A percentile compares a stretch with the other conserved stretches of the same genome.
Evolutionary conservation across 371 early-diverging fungal genomes (phyloP).

Genomic region (Mortierella sp.): DNA sequence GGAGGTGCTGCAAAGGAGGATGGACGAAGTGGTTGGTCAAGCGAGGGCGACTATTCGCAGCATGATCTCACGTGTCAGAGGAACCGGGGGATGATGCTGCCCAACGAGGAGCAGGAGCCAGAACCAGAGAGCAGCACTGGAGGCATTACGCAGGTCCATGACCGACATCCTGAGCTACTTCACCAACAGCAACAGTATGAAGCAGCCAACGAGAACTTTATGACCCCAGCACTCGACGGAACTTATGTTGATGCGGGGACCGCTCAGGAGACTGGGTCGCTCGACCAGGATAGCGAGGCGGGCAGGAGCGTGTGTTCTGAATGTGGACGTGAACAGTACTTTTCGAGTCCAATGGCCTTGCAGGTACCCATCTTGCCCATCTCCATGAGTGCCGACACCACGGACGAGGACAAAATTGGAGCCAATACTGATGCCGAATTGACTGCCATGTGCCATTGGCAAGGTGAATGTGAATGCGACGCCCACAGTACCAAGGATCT

Average conservation of each 20-base stretch:
- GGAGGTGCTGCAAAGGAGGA: constrained; percentile 20
- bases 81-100: constrained; percentile 13
- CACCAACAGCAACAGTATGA: not conserved
- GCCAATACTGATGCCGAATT: not conserved
- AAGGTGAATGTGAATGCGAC: not conserved
- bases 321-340: constrained; percentile 24
- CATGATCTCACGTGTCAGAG: constrained; percentile 32
- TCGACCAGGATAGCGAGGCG: not conserved
- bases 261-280: not conserved
- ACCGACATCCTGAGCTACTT: not conserved
- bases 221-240: not conserved
- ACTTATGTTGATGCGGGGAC: not conserved
- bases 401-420: not conserved
- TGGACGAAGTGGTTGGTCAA: constrained; percentile 28
- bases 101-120: not conserved
- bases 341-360: not conserved
- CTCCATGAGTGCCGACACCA: not conserved
- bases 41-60: constrained; percentile 39
- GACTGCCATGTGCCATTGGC: not conserved
- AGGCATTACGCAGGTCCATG: not conserved
- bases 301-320: constrained; percentile 10
- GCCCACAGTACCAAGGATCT: not conserved
- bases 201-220: too few relatives aligned
- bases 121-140: constrained; percentile 7
- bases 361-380: not conserved